Evolutionary conservation across 2,329 filamentous ascomycete genomes (phyloP), one percentile per base, ranked within the genome.

Genomic region (Diplocarpon mali): DNA sequence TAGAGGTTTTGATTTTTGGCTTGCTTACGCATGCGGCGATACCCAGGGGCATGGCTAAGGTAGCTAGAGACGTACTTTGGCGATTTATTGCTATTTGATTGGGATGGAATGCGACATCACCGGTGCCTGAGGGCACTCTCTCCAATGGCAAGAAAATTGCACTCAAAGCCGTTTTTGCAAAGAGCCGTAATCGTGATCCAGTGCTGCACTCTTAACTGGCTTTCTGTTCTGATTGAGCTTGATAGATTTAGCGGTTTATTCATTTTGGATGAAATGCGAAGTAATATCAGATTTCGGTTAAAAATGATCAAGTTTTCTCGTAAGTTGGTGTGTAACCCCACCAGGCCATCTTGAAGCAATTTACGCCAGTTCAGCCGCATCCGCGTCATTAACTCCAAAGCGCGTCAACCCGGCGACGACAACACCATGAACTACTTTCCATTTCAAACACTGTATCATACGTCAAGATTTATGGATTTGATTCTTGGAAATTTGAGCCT

Each of bases 71-170:
- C 9, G 15, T 5, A 35, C 14, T 35, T 3, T 17, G 11, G 11
- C 34, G 14, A 14, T 24, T 31, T 15, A 34, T 37, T 37, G 41
- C 35, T 43, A 27, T 43, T 31, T 32, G 35, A 30, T 34, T 20
- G 27, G 8, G 17, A 30, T 16, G 24, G 14, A 12, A 17, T 2
- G 8, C 14, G 24, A 20, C 28, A 15, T n/a, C 20, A 17, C 20
- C 24, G 32, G 14, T 31, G 16, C 34, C 20, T 28, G 34, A 27
- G 29, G 41, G 27, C 40, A 15, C 24, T 31, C n/a, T 43, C 41
- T 43, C 41, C 41, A 43, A 43, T 7, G 35, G 37, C 41, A 37
- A 43, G 36, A 38, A 42, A 43, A 43, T 43, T 13, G 15, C 35
- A 16, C 9, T 2, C 20, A 31, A 32, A 31, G 30, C 20, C 20